Percentiles rank a stretch among this genome's conserved stretches.
These are phyloP conservation scores for Raphanus hybrid DNA, from an alignment of 441 rosid species.

Conservation along the genomic window DNA sequence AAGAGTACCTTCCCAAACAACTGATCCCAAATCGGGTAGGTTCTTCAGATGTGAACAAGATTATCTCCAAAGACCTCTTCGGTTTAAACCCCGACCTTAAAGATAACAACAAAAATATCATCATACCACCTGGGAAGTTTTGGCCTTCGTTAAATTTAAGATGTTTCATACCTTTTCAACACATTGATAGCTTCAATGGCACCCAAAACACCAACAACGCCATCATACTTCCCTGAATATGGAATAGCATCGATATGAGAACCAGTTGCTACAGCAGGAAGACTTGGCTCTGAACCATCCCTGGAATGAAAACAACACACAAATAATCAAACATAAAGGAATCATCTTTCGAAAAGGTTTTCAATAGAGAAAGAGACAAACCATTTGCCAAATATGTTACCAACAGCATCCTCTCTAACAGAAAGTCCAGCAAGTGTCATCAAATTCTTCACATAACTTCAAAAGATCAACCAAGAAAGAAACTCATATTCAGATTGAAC, in stretches of 20 bases:
- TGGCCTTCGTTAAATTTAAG: not conserved
- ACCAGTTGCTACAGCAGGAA: slow-evolving; percentile 81
- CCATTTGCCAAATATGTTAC: slow-evolving; percentile 93
- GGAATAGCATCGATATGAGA: slow-evolving; percentile 98
- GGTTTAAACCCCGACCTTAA: slow-evolving; percentile 86
- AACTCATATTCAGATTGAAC: not conserved
- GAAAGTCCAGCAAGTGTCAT: slow-evolving; percentile 82
- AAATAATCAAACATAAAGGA: not conserved
- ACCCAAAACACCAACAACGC: slow-evolving; percentile 94
- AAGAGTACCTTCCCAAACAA: slow-evolving; percentile 86
- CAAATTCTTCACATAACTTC: slow-evolving; percentile 73
- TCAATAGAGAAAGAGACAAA: slow-evolving; percentile 43
- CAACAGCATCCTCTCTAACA: slow-evolving; percentile 92
- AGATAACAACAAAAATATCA: not conserved
- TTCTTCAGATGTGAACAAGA: slow-evolving; percentile 93
- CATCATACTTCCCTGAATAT: slow-evolving; percentile 92
- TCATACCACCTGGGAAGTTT: not conserved
- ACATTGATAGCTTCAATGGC: slow-evolving; percentile 92
- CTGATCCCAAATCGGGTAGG: slow-evolving; percentile 94
- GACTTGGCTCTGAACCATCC: slow-evolving; percentile 54
- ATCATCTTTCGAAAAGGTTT: not conserved
- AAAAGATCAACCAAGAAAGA: slow-evolving; percentile 4
- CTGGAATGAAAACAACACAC: not conserved
- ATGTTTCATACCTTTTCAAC: slow-evolving; percentile 64
- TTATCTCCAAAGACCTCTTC: slow-evolving; percentile 78